Evolutionary conservation across 1,139 yeast species (phyloP).

Genomic region (Kodamaea plutei): DNA sequence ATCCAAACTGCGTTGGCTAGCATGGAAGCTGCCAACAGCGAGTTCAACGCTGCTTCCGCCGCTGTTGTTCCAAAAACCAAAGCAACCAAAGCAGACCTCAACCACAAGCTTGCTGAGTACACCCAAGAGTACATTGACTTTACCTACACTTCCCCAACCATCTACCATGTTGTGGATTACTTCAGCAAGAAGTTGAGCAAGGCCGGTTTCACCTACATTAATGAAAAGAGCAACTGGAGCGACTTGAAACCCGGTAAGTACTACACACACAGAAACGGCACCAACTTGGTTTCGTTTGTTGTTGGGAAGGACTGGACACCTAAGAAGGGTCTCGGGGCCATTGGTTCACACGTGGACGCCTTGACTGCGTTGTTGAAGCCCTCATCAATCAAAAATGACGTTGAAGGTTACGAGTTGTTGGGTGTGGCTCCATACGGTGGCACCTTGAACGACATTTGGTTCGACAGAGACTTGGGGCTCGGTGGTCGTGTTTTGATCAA

Average conservation of each 20-base stretch:
- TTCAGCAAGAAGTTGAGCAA: constrained; percentile 39
- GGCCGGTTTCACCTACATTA: constrained; percentile 51
- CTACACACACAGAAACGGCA: constrained; percentile 55
- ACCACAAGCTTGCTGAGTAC: constrained; percentile 24
- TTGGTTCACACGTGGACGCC: constrained; percentile 61
- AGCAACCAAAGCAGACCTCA: constrained; percentile 6
- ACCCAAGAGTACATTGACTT: constrained; percentile 53
- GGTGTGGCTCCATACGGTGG: constrained; percentile 71
- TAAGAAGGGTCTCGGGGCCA: constrained; percentile 51
- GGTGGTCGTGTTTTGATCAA: constrained; percentile 57
- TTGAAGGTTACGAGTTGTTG: constrained; percentile 57
- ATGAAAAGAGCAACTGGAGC: constrained; percentile 49
- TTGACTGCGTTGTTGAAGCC: constrained; percentile 59
- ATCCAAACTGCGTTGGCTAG: constrained; percentile 9
- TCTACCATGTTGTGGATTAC: constrained; percentile 52
- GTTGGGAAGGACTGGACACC: constrained; percentile 58
- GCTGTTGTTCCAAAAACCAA: constrained; percentile 2
- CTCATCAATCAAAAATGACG: constrained; percentile 38
- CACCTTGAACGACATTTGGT: constrained; percentile 49
- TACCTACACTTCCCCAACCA: constrained; percentile 58
- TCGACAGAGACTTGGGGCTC: constrained; percentile 64
- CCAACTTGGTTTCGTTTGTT: constrained; percentile 53
- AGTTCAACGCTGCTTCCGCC: not conserved
- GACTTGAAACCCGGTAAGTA: constrained; percentile 42
- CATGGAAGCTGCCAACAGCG: constrained; percentile 3